phyloP scores from a whole-genome alignment of 129 eudicot species.

The Daucus carota region DNA sequence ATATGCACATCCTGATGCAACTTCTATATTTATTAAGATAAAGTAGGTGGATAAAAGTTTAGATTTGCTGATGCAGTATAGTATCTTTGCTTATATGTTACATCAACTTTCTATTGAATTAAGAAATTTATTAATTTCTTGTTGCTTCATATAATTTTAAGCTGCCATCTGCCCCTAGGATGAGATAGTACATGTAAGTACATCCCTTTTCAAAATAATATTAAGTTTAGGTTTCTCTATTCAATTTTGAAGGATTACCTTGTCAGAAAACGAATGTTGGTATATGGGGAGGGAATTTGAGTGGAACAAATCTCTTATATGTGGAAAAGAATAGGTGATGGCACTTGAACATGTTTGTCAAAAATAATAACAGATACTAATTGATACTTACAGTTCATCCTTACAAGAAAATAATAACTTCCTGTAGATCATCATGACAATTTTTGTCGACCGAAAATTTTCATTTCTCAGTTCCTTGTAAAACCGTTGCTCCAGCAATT shows the following conservation, averaged over 20 bases:
- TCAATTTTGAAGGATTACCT: background rate
- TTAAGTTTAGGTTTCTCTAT: background rate
- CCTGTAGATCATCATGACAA: constrained; percentile 71
- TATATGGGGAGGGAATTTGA: background rate
- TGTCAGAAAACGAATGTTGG: background rate
- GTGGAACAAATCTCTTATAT: background rate
- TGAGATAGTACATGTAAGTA: too few species aligned
- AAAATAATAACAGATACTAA: background rate
- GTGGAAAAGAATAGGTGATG: background rate
- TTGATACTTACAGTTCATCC: constrained; percentile 81
- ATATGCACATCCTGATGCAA: background rate
- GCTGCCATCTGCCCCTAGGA: background rate
- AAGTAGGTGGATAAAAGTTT: background rate
- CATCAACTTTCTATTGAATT: background rate
- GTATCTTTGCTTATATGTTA: background rate
- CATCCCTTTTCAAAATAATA: background rate
- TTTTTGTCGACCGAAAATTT: constrained; percentile 58
- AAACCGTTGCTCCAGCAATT: constrained; percentile 75
- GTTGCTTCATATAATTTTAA: background rate
- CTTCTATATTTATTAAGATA: background rate
- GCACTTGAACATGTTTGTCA: background rate
- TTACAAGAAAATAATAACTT: constrained; percentile 67
- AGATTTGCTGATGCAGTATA: background rate
- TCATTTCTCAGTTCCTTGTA: constrained; percentile 85
- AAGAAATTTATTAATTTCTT: too few species aligned